Percentiles rank a stretch among this genome's conserved stretches.
Evolutionary conservation across 2,329 filamentous ascomycete genomes (phyloP).

Genomic region (Metarhizium brunneum): DNA sequence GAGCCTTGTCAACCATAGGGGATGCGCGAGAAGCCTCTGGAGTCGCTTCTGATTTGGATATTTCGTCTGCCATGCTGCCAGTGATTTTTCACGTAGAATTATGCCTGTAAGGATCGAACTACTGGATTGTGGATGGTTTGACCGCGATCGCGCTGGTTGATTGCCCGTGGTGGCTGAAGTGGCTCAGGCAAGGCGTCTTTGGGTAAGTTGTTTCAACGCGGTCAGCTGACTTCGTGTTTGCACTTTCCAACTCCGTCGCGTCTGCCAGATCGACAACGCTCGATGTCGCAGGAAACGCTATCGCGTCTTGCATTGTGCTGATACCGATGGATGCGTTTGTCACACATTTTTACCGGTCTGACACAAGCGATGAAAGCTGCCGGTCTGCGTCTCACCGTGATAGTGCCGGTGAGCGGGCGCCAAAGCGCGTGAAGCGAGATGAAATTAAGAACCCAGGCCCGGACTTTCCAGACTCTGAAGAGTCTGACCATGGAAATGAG

Average conservation of each 20-base stretch:
- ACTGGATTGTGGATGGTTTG: not conserved
- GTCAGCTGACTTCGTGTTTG: conserved; percentile 32
- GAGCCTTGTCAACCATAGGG: conserved; percentile 12
- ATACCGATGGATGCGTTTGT: conserved; percentile 30
- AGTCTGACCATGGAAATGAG: conserved; percentile 9
- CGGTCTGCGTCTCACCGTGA: not conserved
- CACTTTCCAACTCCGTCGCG: conserved; percentile 3
- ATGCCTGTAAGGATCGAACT: not conserved
- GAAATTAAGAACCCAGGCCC: conserved; percentile 12
- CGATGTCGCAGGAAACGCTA: not conserved
- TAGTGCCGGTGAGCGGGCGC: conserved; percentile 13
- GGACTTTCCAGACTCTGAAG: conserved; percentile 14
- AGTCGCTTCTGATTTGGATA: conserved; percentile 10
- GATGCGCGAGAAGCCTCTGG: conserved; percentile 13
- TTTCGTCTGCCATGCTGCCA: conserved; percentile 22
- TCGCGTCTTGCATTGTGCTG: conserved; percentile 6
- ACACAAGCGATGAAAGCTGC: conserved; percentile 6
- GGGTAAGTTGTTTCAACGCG: not conserved
- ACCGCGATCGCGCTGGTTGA: conserved; percentile 3
- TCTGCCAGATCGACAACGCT: not conserved
- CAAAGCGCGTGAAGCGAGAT: conserved; percentile 23
- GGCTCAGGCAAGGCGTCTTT: not conserved
- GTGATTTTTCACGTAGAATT: not conserved
- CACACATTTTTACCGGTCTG: conserved; percentile 17
- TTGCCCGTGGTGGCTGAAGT: not conserved